phyloP scores from a whole-genome alignment of 2,329 filamentous ascomycete genomes.

The Ustulina deusta region DNA sequence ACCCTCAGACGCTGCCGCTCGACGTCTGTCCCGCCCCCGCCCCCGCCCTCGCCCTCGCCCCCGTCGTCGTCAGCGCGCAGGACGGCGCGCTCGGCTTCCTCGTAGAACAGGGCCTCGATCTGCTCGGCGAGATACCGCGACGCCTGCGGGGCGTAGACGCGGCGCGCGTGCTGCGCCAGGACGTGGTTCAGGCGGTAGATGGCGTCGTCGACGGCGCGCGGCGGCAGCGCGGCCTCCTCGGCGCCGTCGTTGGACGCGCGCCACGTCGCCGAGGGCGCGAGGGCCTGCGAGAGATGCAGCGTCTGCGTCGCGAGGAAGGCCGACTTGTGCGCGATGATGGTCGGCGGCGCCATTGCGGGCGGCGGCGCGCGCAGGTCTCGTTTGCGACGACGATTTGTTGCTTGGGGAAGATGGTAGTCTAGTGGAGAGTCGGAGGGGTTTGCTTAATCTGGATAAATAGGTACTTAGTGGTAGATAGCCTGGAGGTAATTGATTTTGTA shows the following conservation, averaged over 20 bases:
- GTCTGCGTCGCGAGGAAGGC: slow-evolving; percentile 73
- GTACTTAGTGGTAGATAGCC: no score
- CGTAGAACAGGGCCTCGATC: slow-evolving; percentile 74
- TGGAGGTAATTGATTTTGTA: no score
- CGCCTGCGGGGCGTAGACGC: slow-evolving; percentile 76
- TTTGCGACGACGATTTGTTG: not conserved
- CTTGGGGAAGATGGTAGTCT: no score
- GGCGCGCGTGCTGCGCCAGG: slow-evolving; percentile 72
- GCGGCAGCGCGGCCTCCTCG: slow-evolving; percentile 56
- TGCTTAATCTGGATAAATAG: no score
- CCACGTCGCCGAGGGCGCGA: slow-evolving; percentile 68
- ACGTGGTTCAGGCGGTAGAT: slow-evolving; percentile 70
- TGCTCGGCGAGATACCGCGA: slow-evolving; percentile 79
- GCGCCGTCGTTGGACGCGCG: slow-evolving; percentile 60
- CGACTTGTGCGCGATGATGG: slow-evolving; percentile 72
- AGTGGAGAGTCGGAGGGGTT: no score
- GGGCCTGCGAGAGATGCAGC: slow-evolving; percentile 70
- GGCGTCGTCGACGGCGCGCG: slow-evolving; percentile 67
- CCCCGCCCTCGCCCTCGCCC: slow-evolving; percentile 52
- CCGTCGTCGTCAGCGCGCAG: slow-evolving; percentile 51
- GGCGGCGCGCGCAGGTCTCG: not conserved
- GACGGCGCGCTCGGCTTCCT: slow-evolving; percentile 55
- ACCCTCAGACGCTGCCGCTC: slow-evolving; percentile 48
- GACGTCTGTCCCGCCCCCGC: slow-evolving; percentile 47
- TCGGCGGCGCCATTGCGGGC: slow-evolving; percentile 60